Conservation (phyloP, 306 rosid genomes). For the Fagus sylvatica region DNA sequence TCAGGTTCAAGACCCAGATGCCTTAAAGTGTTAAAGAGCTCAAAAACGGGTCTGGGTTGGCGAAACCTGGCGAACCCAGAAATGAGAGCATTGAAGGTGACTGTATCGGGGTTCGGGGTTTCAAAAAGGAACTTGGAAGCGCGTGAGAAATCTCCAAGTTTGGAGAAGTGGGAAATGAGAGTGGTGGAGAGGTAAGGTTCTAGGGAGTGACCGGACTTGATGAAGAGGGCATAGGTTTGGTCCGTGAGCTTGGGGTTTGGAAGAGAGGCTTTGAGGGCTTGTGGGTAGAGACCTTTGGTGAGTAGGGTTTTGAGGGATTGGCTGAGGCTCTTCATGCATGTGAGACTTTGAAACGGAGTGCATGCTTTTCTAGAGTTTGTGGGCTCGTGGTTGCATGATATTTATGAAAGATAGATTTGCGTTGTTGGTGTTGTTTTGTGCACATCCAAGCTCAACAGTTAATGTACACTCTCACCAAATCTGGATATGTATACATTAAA, state of each 20-base stretch:
- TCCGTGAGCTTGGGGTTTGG: neutral
- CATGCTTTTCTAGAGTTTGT: no score
- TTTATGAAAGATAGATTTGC: no score
- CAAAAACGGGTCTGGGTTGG: conserved; percentile 1
- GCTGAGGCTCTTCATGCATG: no score
- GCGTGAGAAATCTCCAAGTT: conserved; percentile 3
- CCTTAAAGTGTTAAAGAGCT: conserved; percentile 11
- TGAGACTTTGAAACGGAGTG: no score
- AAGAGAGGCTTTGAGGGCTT: conserved; percentile 15
- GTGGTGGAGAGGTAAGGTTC: neutral
- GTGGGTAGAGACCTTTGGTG: conserved; percentile 1
- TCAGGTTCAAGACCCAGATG: conserved; percentile 12
- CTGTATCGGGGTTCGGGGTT: conserved; percentile 4
- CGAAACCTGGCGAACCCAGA: conserved; percentile 15
- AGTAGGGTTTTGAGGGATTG: neutral
- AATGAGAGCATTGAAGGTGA: conserved; percentile 14
- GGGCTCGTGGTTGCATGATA: no score
- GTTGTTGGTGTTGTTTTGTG: no score
- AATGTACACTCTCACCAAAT: no score
- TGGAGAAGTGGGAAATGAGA: neutral
- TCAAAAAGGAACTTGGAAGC: conserved; percentile 1
- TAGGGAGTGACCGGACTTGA: neutral
- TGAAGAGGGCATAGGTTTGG: conserved; percentile 4
- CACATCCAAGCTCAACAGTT: no score
- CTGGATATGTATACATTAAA: no score